Conservation (phyloP, 352 stramenopile species). For the Globisporangium cystogenes region DNA sequence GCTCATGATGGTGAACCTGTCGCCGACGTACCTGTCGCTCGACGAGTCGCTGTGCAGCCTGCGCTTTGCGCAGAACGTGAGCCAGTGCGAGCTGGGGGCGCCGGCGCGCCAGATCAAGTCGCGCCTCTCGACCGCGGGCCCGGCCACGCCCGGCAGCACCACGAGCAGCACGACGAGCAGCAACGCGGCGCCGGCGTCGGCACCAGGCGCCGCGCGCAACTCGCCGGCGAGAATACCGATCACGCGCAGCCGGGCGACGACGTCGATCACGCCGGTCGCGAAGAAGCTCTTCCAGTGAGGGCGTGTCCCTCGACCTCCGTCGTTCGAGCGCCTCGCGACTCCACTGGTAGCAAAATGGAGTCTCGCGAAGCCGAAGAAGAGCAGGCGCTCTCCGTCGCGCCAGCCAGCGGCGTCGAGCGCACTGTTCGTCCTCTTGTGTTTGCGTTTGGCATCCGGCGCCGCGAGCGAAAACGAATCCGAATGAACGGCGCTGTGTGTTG, state of each 20-base stretch:
- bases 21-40: slow-evolving; percentile 91
- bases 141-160: slow-evolving; percentile 7
- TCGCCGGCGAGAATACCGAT: slow-evolving; percentile 16
- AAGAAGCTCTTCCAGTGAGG: slow-evolving; percentile 32
- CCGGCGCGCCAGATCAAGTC: slow-evolving; percentile 88
- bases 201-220: slow-evolving; percentile 7
- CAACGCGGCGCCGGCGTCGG: slow-evolving; percentile 1
- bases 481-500: neutral
- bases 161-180: slow-evolving; percentile 12
- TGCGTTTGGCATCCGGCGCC: no score
- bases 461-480: no score
- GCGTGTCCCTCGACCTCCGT: neutral
- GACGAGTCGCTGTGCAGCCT: slow-evolving; percentile 98
- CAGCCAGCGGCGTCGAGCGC: no score
- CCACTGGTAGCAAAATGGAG: slow-evolving; percentile 9
- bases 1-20: slow-evolving; percentile 99
- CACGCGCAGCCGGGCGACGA: slow-evolving; percentile 3
- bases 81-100: slow-evolving; percentile 95
- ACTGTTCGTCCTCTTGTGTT: neutral
- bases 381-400: no score
- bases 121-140: slow-evolving; percentile 13
- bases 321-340: neutral
- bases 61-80: slow-evolving; percentile 96
- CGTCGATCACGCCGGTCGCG: slow-evolving; percentile 20
- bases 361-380: no score